Conservation (phyloP, 768 basidiomycete genomes). For the Mycena vitilis region DNA sequence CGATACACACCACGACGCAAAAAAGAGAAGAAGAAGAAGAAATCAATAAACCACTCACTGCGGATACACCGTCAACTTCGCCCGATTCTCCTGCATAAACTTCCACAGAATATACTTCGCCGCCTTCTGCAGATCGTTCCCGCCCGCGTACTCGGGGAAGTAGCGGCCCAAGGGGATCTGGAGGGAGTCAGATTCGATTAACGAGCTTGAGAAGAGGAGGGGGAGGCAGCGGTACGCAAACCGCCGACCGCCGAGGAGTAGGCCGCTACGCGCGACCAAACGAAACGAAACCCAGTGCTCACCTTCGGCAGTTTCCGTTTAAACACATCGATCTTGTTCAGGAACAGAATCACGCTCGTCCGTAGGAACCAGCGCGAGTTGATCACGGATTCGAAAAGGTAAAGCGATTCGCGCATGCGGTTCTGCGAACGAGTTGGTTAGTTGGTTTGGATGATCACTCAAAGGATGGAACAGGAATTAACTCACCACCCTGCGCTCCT, state of each 20-base stretch:
- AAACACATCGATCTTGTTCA: conserved; percentile 83
- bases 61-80: conserved; percentile 77
- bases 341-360: conserved; percentile 74
- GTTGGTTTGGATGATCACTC: neutral
- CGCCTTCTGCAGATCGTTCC: conserved; percentile 79
- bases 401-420: conserved; percentile 80
- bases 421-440: conserved; percentile 56
- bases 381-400: conserved; percentile 76
- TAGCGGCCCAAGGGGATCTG: conserved; percentile 63
- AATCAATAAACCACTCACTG: conserved; percentile 58
- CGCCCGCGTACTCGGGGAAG: conserved; percentile 79
- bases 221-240: no score
- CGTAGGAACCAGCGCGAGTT: conserved; percentile 54
- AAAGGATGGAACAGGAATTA: neutral
- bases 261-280: no score
- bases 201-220: neutral
- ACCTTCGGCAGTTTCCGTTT: conserved; percentile 58
- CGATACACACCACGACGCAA: no score
- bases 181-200: no score
- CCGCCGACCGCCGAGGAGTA: no score
- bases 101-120: conserved; percentile 85
- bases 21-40: neutral
- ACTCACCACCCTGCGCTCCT: conserved; percentile 63
- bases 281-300: neutral
- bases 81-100: conserved; percentile 81